Evolutionary conservation across 2,329 filamentous ascomycete species (phyloP), one percentile per base, ranked within the genome.

Genomic region (Neonectria faginata): DNA sequence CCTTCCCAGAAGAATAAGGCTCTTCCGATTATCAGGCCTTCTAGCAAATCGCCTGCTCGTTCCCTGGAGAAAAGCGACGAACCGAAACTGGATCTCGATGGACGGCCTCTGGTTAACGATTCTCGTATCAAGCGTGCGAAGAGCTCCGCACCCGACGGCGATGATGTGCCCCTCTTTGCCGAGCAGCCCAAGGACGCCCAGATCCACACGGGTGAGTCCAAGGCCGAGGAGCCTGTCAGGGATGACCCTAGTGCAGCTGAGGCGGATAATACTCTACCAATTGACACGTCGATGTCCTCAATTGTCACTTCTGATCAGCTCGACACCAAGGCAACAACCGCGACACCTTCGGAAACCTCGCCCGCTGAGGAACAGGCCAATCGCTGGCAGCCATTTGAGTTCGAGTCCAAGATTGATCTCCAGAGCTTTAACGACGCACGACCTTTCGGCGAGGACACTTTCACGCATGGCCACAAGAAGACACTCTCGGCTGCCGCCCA

Each of bases 1-100:
- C 86, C 90, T 7, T 77, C 80, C 0, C 93, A 92, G 79, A 89
- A 88, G 71, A 97, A 90, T 5, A 97, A 96, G 80, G 93, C 93
- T 10, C 87, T 97, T 59, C 92, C 94, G 0, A 97, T 97, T 67
- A 80, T 95, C 10, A 85, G 85, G 42, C 92, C 92, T 1, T 84
- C 88, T 62, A 89, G 83, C 71, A 79, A 67, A 81, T 83, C 69
- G 77, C 81, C 67, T 60, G 78, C 77, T 2, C 75, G 78, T 16
- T 75, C 77, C 1, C 60, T 68, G 3, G 69, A 74, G 25, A 58
- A 56, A 4, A 64, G 71, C 18, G 63, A 65, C n/a, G 64, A 71
- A 18, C 67, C 70, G 2, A 69, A 72, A 33, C 68, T 77, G 10
- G 76, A 77, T 29, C 72, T 67, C n/a, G 60, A 86, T 3, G 84